Evolutionary conservation across 2,329 filamentous ascomycete species (phyloP), one percentile per base, ranked within the genome.

Genomic region (Aspergillus glaucus): DNA sequence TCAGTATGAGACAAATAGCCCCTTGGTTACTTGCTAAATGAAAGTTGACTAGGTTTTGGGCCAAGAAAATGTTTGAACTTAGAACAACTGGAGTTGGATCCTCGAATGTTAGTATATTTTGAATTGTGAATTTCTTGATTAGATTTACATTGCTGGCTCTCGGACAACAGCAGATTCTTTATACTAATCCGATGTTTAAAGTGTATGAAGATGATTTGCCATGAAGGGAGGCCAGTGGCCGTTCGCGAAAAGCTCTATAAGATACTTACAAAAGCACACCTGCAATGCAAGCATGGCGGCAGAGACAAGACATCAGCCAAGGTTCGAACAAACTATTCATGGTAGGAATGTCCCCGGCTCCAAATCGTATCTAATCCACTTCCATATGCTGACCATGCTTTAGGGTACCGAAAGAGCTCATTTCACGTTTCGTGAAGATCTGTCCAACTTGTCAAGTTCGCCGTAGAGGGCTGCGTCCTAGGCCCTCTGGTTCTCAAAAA

Each of bases 31-130:
- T 40, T 39, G 15, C 43, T 45, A 46, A 50, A 24, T 17, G 28
- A 30, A 32, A 50, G 8, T 36, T 3, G n/a, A 41, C 40, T 52
- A 76, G 75, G 43, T 77, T 77, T 51, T 77, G 75, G 75, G 74
- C 75, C 21, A 77, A 77, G 55, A 77, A 77, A 56, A 77, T 77
- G 75, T 77, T 77, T 56, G 72, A 71, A 45, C 65, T 77, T 39
- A 66, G 72, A 48, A 59, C 66, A 32, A 60, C 66, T 40, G 72
- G 72, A 17, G 57, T 61, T 26, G 66, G 63, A 45, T 60, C 62
- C 45, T 59, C 64, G 37, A 63, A 70, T 56, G 72, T 75, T 56
- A 50, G 70, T 59, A 50, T 42, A 46, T 30, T n/a, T 22, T 21
- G 44, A 41, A 14, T 19, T 17, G 21, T 3, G 22, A 21, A 3